Conservation (phyloP, 2,329 filamentous ascomycete genomes). For the Ophiostoma montium region DNA sequence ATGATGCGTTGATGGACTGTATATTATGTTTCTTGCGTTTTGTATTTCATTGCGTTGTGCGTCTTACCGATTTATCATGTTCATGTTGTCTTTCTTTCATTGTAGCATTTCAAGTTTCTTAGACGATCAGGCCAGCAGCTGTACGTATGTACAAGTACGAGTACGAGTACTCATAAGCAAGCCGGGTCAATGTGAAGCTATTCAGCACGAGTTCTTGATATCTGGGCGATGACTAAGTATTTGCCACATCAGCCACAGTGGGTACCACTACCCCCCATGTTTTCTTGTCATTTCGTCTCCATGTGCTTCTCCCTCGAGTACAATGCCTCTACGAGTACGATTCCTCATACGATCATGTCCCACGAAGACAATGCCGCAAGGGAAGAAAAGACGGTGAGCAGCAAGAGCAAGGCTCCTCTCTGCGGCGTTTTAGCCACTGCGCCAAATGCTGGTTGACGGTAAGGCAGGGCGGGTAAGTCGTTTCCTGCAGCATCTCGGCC, state of each 20-base stretch:
- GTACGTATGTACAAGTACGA: background rate
- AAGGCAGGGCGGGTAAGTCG: background rate
- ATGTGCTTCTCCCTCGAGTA: too few species aligned
- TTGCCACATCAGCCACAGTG: too few species aligned
- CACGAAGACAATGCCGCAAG: background rate
- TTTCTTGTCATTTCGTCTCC: too few species aligned
- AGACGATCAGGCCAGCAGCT: background rate
- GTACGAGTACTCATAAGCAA: background rate
- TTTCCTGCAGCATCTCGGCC: background rate
- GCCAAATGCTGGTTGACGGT: background rate
- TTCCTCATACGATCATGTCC: background rate
- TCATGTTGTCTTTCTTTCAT: background rate
- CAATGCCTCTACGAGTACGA: background rate
- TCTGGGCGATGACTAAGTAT: too few species aligned
- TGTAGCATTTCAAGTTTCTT: background rate
- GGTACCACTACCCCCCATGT: too few species aligned
- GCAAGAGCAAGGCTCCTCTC: background rate
- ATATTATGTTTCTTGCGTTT: background rate
- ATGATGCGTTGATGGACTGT: background rate
- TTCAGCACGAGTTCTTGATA: too few species aligned
- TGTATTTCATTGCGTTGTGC: background rate
- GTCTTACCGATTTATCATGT: background rate
- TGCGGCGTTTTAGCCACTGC: background rate
- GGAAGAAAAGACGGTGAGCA: background rate
- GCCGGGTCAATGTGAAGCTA: too few species aligned